Evolutionary conservation across 164 flowering plant genomes (phyloP).

Genomic region (Vitis rupestris): DNA sequence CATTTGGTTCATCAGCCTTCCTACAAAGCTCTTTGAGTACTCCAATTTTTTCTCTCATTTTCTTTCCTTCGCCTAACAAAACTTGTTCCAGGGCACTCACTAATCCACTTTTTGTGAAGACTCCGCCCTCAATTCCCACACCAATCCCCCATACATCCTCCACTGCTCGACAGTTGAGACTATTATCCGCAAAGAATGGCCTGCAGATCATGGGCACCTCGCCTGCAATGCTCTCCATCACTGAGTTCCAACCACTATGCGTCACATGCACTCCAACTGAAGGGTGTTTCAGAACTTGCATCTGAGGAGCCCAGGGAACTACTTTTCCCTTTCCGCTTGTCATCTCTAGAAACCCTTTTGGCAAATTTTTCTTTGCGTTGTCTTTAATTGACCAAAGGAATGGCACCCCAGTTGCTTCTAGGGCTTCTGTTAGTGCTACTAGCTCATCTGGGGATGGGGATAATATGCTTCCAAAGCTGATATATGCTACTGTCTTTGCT

Average conservation of each 20-base stretch:
- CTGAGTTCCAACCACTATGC: slow-evolving; percentile 53
- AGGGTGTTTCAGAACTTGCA: slow-evolving; percentile 17
- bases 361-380: background rate
- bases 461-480: slow-evolving; percentile 11
- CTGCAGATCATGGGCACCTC: slow-evolving; percentile 38
- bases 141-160: slow-evolving; percentile 27
- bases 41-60: slow-evolving; percentile 8
- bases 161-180: slow-evolving; percentile 10
- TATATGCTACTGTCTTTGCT: slow-evolving; percentile 17
- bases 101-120: slow-evolving; percentile 15
- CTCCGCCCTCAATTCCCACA: slow-evolving; percentile 14
- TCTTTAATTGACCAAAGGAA: slow-evolving; percentile 30
- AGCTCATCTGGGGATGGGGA: slow-evolving; percentile 8
- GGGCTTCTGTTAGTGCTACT: slow-evolving; percentile 19
- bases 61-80: slow-evolving; percentile 12
- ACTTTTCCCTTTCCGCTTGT: slow-evolving; percentile 20
- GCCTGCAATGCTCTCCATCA: slow-evolving; percentile 31
- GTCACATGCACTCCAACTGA: slow-evolving; percentile 34
- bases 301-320: slow-evolving; percentile 29
- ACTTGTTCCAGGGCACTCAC: slow-evolving; percentile 11
- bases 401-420: slow-evolving; percentile 9
- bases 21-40: slow-evolving; percentile 9
- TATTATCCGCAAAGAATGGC: slow-evolving; percentile 26
- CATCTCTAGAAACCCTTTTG: slow-evolving; percentile 25
- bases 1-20: slow-evolving; percentile 9